Evolutionary conservation across 1,284 basidiomycete genomes (phyloP).

Genomic region (Cryptococcus sp.): DNA sequence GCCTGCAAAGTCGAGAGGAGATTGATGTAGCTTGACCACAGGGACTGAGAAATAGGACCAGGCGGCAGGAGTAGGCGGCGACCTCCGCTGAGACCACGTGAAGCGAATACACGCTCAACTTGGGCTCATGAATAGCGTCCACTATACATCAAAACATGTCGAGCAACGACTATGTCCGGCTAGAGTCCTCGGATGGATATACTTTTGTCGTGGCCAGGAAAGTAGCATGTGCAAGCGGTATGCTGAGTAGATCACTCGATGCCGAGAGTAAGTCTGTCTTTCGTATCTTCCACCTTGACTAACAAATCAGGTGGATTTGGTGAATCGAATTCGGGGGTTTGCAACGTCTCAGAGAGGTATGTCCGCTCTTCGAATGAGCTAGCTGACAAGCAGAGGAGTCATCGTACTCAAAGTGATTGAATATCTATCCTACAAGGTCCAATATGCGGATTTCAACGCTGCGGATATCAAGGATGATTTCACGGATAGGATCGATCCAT

Average conservation of each 20-base stretch:
- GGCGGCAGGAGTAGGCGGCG: no score
- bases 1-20: no score
- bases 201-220: slow-evolving; percentile 43
- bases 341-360: slow-evolving; percentile 47
- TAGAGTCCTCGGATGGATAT: slow-evolving; percentile 46
- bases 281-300: neutral
- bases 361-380: slow-evolving; percentile 1
- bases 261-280: slow-evolving; percentile 37
- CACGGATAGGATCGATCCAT: slow-evolving; percentile 53
- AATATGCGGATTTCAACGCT: slow-evolving; percentile 47
- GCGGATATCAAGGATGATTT: slow-evolving; percentile 55
- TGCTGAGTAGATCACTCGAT: slow-evolving; percentile 45
- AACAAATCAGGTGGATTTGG: slow-evolving; percentile 40
- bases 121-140: no score
- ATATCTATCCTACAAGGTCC: slow-evolving; percentile 55
- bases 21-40: no score
- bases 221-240: slow-evolving; percentile 44
- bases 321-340: slow-evolving; percentile 46
- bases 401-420: slow-evolving; percentile 57
- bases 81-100: no score
- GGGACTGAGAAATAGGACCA: no score
- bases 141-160: no score
- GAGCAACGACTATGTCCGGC: slow-evolving; percentile 37
- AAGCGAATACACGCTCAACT: no score
- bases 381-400: slow-evolving; percentile 40